These are phyloP conservation scores for Ramaria sp. DNA, from an alignment of 768 basidiomycete genomes.

Conservation along the genomic window DNA sequence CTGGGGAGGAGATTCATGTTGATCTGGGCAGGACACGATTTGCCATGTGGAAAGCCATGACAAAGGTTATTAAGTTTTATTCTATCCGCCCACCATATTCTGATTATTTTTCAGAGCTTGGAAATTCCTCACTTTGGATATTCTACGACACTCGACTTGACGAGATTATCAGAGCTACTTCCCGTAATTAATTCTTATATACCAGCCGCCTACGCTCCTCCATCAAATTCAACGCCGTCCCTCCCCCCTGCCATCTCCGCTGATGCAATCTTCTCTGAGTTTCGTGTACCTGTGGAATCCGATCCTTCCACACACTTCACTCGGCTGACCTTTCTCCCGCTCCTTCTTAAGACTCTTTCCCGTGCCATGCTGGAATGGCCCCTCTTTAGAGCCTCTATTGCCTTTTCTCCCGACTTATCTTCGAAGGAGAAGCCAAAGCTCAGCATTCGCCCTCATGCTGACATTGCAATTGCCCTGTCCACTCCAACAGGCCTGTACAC, in stretches of 20 bases:
- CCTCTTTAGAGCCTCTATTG: constrained; percentile 67
- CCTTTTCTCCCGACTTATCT: constrained; percentile 22
- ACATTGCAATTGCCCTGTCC: constrained; percentile 68
- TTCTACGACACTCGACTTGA: constrained; percentile 66
- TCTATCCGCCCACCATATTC: neutral
- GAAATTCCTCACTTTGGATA: constrained; percentile 85
- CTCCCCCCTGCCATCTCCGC: constrained; percentile 21
- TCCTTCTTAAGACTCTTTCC: constrained; percentile 75
- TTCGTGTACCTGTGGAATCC: neutral
- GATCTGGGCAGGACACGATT: constrained; percentile 53
- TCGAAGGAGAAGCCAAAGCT: constrained; percentile 45
- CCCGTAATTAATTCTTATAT: constrained; percentile 61
- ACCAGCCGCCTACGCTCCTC: constrained; percentile 41
- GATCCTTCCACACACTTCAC: constrained; percentile 42
- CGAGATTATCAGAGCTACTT: constrained; percentile 50
- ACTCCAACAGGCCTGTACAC: constrained; percentile 80
- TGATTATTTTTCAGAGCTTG: constrained; percentile 43
- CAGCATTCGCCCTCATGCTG: constrained; percentile 61
- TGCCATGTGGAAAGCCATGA: constrained; percentile 89
- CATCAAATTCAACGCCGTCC: constrained; percentile 25
- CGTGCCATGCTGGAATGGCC: constrained; percentile 80
- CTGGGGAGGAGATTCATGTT: constrained; percentile 21
- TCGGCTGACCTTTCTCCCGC: constrained; percentile 70
- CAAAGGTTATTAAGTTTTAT: constrained; percentile 38
- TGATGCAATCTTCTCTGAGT: constrained; percentile 4